Evolutionary conservation across 2,329 filamentous ascomycete genomes (phyloP).

Genomic region (Coniochaeta hoffmannii): DNA sequence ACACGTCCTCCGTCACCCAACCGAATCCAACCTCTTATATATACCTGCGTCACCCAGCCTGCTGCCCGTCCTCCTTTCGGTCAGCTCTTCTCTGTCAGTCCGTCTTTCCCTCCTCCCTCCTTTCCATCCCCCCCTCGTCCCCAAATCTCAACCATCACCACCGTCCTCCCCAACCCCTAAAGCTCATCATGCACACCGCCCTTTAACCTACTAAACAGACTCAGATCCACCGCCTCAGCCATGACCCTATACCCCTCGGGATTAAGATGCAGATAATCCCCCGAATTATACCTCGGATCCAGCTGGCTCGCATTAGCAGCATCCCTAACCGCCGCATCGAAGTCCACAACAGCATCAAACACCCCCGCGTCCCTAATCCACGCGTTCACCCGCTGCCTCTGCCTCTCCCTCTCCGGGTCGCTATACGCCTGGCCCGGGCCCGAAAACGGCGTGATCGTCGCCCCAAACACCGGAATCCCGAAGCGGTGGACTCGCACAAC

Average conservation of each 20-base stretch:
- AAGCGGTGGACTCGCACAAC: conserved; percentile 41
- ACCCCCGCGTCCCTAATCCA: conserved; percentile 47
- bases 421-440: conserved; percentile 44
- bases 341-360: conserved; percentile 57
- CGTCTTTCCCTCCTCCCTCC: not conserved
- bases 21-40: not conserved
- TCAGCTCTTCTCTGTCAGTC: not conserved
- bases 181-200: conserved; percentile 16
- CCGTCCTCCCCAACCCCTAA: not conserved
- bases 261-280: conserved; percentile 55
- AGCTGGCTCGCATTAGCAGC: conserved; percentile 35
- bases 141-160: not conserved
- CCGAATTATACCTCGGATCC: conserved; percentile 39
- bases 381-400: conserved; percentile 46
- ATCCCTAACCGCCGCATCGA: conserved; percentile 48
- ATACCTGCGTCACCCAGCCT: not conserved
- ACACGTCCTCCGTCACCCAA: not conserved
- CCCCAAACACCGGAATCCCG: conserved; percentile 48
- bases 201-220: conserved; percentile 33
- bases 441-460: conserved; percentile 37
- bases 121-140: not conserved
- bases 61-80: not conserved
- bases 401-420: conserved; percentile 41
- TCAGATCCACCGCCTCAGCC: conserved; percentile 45
- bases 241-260: conserved; percentile 46